Evolutionary conservation across 2,329 filamentous ascomycete genomes (phyloP).

Genomic region (Aspergillus unguis): DNA sequence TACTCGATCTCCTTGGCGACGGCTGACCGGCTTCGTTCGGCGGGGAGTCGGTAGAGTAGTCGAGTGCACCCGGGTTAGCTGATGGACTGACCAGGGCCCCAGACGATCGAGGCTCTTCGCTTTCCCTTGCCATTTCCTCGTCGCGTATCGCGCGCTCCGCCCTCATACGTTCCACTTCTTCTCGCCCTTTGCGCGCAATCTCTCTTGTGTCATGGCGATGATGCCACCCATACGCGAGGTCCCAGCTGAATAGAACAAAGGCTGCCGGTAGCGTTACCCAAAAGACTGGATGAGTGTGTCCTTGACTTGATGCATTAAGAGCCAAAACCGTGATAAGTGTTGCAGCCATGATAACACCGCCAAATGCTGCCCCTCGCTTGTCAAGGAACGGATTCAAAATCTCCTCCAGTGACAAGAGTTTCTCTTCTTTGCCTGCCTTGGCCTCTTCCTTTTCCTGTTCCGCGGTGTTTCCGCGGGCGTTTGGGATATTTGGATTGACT

Average conservation of each 20-base stretch:
- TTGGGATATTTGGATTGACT: slow-evolving; percentile 69
- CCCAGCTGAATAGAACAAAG: slow-evolving; percentile 66
- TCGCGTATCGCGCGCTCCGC: not conserved
- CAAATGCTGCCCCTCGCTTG: slow-evolving; percentile 62
- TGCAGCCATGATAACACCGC: slow-evolving; percentile 62
- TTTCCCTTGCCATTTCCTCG: not conserved
- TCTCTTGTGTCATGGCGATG: slow-evolving; percentile 61
- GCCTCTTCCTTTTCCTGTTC: slow-evolving; percentile 50
- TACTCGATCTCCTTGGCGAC: not conserved
- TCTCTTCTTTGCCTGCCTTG: slow-evolving; percentile 52
- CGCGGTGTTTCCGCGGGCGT: slow-evolving; percentile 48
- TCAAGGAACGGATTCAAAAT: slow-evolving; percentile 74
- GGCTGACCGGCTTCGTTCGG: not conserved
- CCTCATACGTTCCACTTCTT: slow-evolving; percentile 45
- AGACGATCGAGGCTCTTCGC: not conserved
- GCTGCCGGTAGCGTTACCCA: slow-evolving; percentile 69
- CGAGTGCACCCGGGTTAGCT: not conserved
- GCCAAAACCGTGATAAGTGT: slow-evolving; percentile 65
- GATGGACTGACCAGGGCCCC: not conserved
- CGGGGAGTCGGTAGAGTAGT: not conserved
- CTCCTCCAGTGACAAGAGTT: slow-evolving; percentile 63
- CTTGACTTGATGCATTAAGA: slow-evolving; percentile 60
- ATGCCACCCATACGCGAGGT: slow-evolving; percentile 62
- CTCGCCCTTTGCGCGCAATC: slow-evolving; percentile 57
- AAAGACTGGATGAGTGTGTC: slow-evolving; percentile 57